Evolutionary conservation across 2,329 filamentous ascomycete genomes (phyloP), one percentile per base, ranked within the genome.

Genomic region (Pseudopithomyces maydicus): DNA sequence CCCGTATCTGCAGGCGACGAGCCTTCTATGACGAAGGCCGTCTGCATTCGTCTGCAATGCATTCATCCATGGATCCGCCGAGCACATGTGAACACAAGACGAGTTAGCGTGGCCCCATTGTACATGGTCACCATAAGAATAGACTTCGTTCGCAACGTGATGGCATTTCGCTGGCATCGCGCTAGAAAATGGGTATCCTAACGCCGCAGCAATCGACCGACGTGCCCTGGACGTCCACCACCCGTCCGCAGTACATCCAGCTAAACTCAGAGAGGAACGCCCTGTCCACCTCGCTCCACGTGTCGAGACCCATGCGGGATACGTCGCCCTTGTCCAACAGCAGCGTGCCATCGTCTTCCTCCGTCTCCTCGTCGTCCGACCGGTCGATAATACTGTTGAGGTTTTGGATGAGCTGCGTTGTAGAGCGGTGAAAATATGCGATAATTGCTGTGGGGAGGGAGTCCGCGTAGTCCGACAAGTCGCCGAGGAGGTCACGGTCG

Each of bases 341-440:
- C 47, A 90, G 75, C 17, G 59, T 62, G 20, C 61, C 64, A 17
- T 68, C 71, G 5, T 72, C 73, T 36, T 77, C 77, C 15, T 71
- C 77, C 77, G 12, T 77, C 71, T 77, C 75, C 29, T 79, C 78
- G 47, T 79, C 79, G 11, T 77, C 74, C 6, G 72, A 44, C 2
- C 70, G 71, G 54, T 86, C 82, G 6, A 90, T 83, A 3, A 90
- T 77, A 59, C 88, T 85, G 0, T 83, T 82, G 52, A 92, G 73
- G 2, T 84, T 83, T 0, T 82, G 81, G 20, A 94, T 77, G 42
- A 91, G 81, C 64, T 85, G 81, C 2, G 85, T 84, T 0, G 90
- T 92, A 50, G 92, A 80, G 1, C 90, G 85, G 75, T 93, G 90
- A 74, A 94, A 94, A 74, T 92, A 95, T 1, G 90, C 88, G 53